These are phyloP conservation scores for Arabis hirsuta DNA, from an alignment of 345 rosid genomes.

Conservation along the genomic window DNA sequence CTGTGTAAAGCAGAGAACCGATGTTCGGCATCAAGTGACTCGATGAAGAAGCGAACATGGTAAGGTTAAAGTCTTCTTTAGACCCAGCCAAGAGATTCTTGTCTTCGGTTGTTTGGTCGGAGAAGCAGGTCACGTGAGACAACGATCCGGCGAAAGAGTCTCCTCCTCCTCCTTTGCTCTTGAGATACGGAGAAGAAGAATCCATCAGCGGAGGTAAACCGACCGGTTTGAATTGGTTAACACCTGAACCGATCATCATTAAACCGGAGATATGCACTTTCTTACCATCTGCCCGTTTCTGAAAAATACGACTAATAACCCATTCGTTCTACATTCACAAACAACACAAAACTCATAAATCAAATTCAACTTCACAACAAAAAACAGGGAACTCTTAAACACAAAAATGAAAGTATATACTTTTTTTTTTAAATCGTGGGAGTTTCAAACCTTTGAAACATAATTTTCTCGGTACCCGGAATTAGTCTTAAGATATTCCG, in stretches of 20 bases:
- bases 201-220: conserved; percentile 66
- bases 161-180: conserved; percentile 21
- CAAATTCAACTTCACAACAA: not conserved
- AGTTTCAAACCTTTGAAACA: too few species aligned
- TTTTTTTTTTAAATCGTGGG: too few species aligned
- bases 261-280: conserved; percentile 53
- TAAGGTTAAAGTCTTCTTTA: conserved; percentile 33
- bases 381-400: not conserved
- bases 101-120: conserved; percentile 49
- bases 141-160: conserved; percentile 28
- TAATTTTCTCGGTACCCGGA: too few species aligned
- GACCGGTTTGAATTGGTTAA: conserved; percentile 28
- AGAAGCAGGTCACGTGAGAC: conserved; percentile 78
- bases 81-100: conserved; percentile 41
- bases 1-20: conserved; percentile 42
- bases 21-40: conserved; percentile 43
- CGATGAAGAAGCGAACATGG: conserved; percentile 43
- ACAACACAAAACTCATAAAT: not conserved
- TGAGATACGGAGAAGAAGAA: conserved; percentile 46
- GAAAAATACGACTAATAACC: conserved; percentile 73
- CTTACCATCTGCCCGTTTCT: conserved; percentile 58
- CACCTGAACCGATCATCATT: conserved; percentile 35
- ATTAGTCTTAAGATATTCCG: too few species aligned
- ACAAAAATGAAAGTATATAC: not conserved
- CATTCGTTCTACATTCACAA: conserved; percentile 65